Percentiles rank a stretch among this genome's conserved stretches.
These are phyloP conservation scores for Leishmania tropica DNA, from an alignment of 208 protist species.

Conservation along the genomic window DNA sequence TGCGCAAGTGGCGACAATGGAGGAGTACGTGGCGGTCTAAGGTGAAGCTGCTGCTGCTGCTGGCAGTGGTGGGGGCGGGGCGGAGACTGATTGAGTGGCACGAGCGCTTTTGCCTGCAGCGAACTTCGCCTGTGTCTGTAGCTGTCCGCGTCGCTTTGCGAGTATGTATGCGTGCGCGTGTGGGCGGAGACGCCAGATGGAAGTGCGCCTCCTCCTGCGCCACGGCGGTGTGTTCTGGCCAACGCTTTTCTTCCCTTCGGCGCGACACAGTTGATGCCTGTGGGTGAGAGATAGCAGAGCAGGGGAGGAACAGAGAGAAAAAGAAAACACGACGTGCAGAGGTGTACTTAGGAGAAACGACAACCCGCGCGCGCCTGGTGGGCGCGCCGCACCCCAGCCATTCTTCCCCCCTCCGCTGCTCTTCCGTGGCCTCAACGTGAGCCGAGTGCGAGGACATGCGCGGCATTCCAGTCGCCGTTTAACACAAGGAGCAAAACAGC, in stretches of 20 bases:
- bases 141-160: neutral
- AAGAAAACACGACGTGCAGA: neutral
- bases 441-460: neutral
- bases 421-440: neutral
- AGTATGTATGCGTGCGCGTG: neutral
- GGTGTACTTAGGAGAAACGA: neutral
- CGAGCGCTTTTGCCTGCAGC: neutral
- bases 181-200: neutral
- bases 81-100: neutral
- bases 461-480: neutral
- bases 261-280: neutral
- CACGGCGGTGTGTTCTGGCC: neutral
- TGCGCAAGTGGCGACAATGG: constrained; percentile 49
- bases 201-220: neutral
- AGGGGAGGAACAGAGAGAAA: neutral
- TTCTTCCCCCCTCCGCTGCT: neutral
- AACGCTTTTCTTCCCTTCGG: neutral
- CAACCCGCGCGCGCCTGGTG: neutral
- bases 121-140: neutral
- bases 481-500: neutral
- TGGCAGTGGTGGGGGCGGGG: neutral
- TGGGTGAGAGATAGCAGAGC: neutral
- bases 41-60: neutral
- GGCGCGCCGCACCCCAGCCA: neutral
- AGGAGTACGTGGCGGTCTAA: constrained; percentile 65